Evolutionary conservation across 2,329 filamentous ascomycete species (phyloP), one percentile per base, ranked within the genome.

Genomic region (Fusarium kyushuense): DNA sequence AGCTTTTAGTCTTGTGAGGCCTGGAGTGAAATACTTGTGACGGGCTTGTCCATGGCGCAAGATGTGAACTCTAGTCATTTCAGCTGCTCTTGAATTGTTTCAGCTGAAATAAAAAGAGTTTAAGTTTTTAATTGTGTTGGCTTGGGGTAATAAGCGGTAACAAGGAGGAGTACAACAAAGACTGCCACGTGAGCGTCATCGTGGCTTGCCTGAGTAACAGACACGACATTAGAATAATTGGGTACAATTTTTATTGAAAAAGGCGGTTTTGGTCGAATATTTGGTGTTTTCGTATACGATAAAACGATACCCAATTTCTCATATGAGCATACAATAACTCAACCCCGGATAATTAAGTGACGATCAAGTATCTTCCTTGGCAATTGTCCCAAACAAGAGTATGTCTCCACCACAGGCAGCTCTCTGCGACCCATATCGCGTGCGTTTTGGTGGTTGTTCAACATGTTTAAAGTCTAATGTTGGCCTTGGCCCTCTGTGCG

Each of bases 21-120:
- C 19, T 16, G 0, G 2, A n/a, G 10, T 13, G 16, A 1, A 9
- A 1, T 63, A 69, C 65, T 69, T 69, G 32, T 69, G 65, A 5
- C 43, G 52, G 5, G 61, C 47, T 10, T 69, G 65, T 2, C 65
- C 65, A 54, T 69, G 65, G 23, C 65, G 65, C 3, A 69, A 9
- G 2, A 69, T 63, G 25, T 69, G 65, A 49, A 69, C 41, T 9
- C 27, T 54, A 7, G 56, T 27, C 65, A 69, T 66, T 35, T 40
- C 17, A 11, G 4, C 5, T 45, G 6, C 6, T 11, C 16, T 27
- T 7, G 4, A 6, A 33, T 21, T 49, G 17, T 6, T 30, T 27
- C 16, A 41, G 21, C 6, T 25, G 38, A 2, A 2, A 23, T 36
- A 23, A 9, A 19, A 12, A 12, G 27, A 38, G n/a, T 19, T 3